Evolutionary conservation across 345 rosid genomes (phyloP).

Genomic region (Hevea brasiliensis): DNA sequence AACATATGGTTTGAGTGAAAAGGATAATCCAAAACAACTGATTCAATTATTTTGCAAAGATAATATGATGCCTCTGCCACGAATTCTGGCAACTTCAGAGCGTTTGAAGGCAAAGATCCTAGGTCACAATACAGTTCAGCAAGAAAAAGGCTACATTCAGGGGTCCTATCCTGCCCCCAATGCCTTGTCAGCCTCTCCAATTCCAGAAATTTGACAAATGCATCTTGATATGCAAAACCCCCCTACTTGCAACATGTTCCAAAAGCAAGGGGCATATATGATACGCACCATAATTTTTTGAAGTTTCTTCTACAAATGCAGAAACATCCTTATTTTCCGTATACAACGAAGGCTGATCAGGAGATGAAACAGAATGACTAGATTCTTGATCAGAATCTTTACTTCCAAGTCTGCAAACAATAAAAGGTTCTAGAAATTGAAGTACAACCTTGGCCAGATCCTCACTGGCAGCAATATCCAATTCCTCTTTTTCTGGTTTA

Average conservation of each 20-base stretch:
- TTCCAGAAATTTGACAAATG: conserved; percentile 60
- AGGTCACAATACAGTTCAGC: conserved; percentile 84
- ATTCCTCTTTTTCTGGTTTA: conserved; percentile 88
- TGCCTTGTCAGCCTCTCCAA: conserved; percentile 82
- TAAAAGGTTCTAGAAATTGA: conserved; percentile 71
- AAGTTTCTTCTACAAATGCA: conserved; percentile 60
- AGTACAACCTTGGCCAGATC: conserved; percentile 63
- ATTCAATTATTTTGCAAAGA: conserved; percentile 86
- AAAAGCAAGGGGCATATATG: conserved; percentile 89
- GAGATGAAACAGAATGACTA: conserved; percentile 37
- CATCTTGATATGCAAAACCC: conserved; percentile 47
- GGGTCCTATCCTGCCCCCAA: conserved; percentile 80
- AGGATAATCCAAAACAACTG: conserved; percentile 67
- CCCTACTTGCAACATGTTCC: conserved; percentile 57
- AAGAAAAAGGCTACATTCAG: conserved; percentile 86
- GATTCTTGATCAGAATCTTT: conserved; percentile 39
- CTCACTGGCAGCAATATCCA: conserved; percentile 56
- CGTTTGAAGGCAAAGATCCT: conserved; percentile 52
- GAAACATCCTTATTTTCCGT: conserved; percentile 49
- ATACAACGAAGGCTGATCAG: conserved; percentile 39
- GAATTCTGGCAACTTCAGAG: conserved; percentile 51
- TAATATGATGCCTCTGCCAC: conserved; percentile 74
- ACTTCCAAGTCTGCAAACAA: conserved; percentile 35
- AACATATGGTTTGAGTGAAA: conserved; percentile 36
- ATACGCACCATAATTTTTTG: conserved; percentile 81